A percentile compares a stretch with the other conserved stretches of the same genome.
phyloP scores from a whole-genome alignment of 192 early-diverging fungal genomes.

The Cetraspora pellucida region DNA sequence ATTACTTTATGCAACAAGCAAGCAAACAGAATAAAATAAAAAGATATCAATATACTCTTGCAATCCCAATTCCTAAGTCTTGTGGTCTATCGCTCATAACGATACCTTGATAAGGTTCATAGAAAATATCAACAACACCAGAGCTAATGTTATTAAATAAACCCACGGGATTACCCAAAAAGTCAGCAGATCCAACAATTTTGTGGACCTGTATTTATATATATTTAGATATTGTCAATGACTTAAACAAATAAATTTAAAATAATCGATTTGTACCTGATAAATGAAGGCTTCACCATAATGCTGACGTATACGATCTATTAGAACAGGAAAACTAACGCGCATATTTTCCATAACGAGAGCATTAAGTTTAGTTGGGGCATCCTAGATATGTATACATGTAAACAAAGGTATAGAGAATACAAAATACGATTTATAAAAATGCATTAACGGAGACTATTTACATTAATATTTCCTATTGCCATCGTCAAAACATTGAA shows the following conservation, averaged over 20 bases:
- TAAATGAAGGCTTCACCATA: conserved; percentile 91
- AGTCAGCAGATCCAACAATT: conserved; percentile 93
- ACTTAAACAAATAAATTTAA: background rate
- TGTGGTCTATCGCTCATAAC: conserved; percentile 93
- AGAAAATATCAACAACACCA: conserved; percentile 95
- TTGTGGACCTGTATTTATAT: conserved; percentile 57
- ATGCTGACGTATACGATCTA: conserved; percentile 79
- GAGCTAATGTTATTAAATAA: conserved; percentile 94
- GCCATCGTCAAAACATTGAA: conserved; percentile 94
- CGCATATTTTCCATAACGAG: conserved; percentile 88
- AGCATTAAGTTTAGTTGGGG: conserved; percentile 87
- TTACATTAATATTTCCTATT: conserved; percentile 93
- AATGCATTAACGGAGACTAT: conserved; percentile 27
- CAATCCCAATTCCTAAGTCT: conserved; percentile 91
- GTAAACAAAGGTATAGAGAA: background rate
- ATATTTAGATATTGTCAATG: conserved; percentile 26
- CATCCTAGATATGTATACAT: conserved; percentile 55
- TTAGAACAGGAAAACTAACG: conserved; percentile 72
- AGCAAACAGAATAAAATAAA: conserved; percentile 40
- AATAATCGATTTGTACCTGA: conserved; percentile 44
- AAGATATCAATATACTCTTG: conserved; percentile 62
- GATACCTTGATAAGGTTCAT: conserved; percentile 96
- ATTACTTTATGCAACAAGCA: background rate
- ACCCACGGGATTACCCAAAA: conserved; percentile 97
- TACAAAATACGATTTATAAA: conserved; percentile 4